These are phyloP conservation scores for Cladosporium sp. DNA, from an alignment of 2,329 filamentous ascomycete species.

Conservation along the genomic window DNA sequence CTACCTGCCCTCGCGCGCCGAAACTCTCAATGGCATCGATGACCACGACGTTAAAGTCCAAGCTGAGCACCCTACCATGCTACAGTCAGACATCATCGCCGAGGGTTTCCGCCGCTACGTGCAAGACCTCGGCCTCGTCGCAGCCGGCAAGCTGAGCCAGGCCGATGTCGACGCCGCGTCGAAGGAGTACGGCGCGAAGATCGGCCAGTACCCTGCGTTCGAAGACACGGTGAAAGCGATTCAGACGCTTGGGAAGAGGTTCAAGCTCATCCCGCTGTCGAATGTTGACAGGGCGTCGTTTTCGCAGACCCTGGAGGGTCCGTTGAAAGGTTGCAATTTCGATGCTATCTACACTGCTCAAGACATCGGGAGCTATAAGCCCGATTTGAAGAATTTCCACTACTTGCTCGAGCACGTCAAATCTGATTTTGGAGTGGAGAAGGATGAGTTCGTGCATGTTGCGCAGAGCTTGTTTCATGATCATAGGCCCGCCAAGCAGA, in stretches of 20 bases:
- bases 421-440: constrained; percentile 53
- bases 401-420: constrained; percentile 57
- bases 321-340: constrained; percentile 53
- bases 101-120: constrained; percentile 29
- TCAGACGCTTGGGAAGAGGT: constrained; percentile 45
- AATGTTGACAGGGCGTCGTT: constrained; percentile 58
- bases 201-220: constrained; percentile 56
- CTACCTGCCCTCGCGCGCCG: constrained; percentile 42
- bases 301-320: constrained; percentile 42
- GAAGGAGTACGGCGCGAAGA: constrained; percentile 48
- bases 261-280: constrained; percentile 58
- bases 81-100: constrained; percentile 54
- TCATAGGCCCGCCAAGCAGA: constrained; percentile 59
- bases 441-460: constrained; percentile 59
- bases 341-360: constrained; percentile 66
- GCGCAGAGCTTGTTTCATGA: constrained; percentile 66
- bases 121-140: constrained; percentile 41
- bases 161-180: constrained; percentile 38
- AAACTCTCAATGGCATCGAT: constrained; percentile 41
- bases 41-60: constrained; percentile 51
- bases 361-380: constrained; percentile 70
- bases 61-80: constrained; percentile 50
- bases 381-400: constrained; percentile 59
- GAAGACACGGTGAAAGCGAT: constrained; percentile 55
- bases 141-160: constrained; percentile 47